Evolutionary conservation across 164 flowering plant species (phyloP), one percentile per base, ranked within the genome.

Genomic region (Cinnamomum chago): DNA sequence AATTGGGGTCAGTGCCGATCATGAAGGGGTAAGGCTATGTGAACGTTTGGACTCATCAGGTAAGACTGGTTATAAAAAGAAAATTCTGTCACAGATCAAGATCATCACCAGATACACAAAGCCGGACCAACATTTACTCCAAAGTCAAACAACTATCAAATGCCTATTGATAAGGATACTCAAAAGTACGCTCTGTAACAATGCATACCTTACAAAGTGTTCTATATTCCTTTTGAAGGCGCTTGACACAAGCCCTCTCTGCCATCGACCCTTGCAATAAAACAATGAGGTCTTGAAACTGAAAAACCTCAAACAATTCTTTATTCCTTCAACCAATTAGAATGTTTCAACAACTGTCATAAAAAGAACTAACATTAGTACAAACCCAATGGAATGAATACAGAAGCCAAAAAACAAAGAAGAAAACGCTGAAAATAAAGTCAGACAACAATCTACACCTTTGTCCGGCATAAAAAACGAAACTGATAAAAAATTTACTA

Each of bases 161-260:
- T 10, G 40, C 18, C 14, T 71, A 3, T 11, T 11, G 47, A 55
- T 24, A 25, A 20, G 62, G 27, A 72, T 33, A 65, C 30, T 62
- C 20, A 72, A 72, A 40, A 20, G 51, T 55, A 47, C 17, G 9
- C 27, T 30, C 23, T 68, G 15, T 35, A 60, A 22, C n/a, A 11
- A 18, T 12, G 47, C 84, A 78, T 90, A 95, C 99, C 83, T 93
- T 95, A 84, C 97, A 88, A 13, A 93, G 93, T 52, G 94, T 90
- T 84, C 94, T 87, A 72, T 84, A 93, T 82, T 95, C 99, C 87
- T 93, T 95, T 79, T 93, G 97, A 70, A 93, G 92, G 69, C 99
- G 96, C 84, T 89, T 91, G 67, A 93, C 86, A 79, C 99, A 93
- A 11, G 94, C 83, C 82, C 87, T 92, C 79, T 92, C 94, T 30